Percentiles rank a stretch among this genome's conserved stretches.
These are phyloP conservation scores for Trichoderma afroharzianum DNA, from an alignment of 2,329 filamentous ascomycete species.

Conservation along the genomic window DNA sequence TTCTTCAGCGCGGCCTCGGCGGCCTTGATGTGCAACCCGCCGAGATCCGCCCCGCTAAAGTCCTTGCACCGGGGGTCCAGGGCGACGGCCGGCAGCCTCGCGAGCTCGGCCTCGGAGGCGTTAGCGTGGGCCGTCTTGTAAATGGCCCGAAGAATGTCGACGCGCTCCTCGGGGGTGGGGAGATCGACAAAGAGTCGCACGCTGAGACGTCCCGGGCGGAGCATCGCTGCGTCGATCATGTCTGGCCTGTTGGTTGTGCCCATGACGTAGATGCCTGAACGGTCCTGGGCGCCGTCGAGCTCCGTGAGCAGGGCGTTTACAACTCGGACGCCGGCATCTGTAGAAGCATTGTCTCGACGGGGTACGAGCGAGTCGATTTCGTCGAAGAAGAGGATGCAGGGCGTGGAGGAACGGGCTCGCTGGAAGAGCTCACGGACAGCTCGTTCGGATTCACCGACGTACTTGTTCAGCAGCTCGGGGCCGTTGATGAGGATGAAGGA, in stretches of 20 bases:
- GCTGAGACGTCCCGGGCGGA: constrained; percentile 84
- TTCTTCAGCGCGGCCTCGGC: constrained; percentile 46
- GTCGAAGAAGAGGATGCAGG: constrained; percentile 97
- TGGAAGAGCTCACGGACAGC: constrained; percentile 89
- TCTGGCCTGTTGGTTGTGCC: constrained; percentile 93
- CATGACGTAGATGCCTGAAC: constrained; percentile 87
- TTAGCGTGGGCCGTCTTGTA: constrained; percentile 44
- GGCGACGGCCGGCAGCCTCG: constrained; percentile 61
- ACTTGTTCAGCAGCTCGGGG: constrained; percentile 94
- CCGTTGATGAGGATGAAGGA: constrained; percentile 99
- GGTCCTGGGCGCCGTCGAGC: constrained; percentile 77
- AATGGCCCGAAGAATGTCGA: constrained; percentile 76
- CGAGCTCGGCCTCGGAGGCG: constrained; percentile 43
- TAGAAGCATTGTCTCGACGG: constrained; percentile 70
- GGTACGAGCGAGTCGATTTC: constrained; percentile 93
- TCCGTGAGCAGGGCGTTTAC: constrained; percentile 95
- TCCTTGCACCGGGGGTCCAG: constrained; percentile 64
- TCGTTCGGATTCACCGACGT: constrained; percentile 92
- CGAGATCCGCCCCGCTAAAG: constrained; percentile 69
- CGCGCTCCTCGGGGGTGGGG: constrained; percentile 72
- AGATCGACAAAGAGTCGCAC: constrained; percentile 87
- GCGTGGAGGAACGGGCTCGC: constrained; percentile 78
- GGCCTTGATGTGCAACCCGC: constrained; percentile 46
- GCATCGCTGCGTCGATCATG: constrained; percentile 94
- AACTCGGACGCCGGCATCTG: constrained; percentile 80